phyloP scores from a whole-genome alignment of 768 basidiomycete genomes.

The Mycena pura region DNA sequence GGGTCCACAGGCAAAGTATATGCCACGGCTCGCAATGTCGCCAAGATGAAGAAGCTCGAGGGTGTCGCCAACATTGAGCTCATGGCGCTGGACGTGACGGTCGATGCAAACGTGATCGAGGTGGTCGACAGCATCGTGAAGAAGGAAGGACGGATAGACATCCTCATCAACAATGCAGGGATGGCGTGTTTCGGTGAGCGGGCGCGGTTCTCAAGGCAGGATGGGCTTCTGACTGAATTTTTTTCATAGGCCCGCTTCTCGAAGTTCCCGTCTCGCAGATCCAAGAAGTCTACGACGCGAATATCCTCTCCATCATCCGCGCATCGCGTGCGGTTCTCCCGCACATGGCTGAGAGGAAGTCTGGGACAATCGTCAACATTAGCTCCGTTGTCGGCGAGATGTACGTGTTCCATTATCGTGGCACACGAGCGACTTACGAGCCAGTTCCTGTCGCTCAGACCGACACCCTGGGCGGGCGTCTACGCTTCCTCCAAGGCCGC shows the following conservation, averaged over 20 bases:
- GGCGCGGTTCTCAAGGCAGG: too few species aligned
- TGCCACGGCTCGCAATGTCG: neutral
- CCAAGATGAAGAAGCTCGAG: neutral
- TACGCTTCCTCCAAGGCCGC: conserved; percentile 10
- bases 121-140: neutral
- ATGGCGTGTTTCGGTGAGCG: neutral
- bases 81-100: conserved; percentile 7
- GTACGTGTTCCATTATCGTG: neutral
- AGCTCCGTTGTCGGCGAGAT: conserved; percentile 8
- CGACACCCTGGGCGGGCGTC: conserved; percentile 6
- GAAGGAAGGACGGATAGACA: neutral
- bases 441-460: neutral
- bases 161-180: conserved; percentile 9
- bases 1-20: conserved; percentile 3
- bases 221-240: too few species aligned
- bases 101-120: neutral
- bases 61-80: neutral
- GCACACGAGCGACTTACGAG: neutral
- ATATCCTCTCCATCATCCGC: neutral
- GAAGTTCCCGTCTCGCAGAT: neutral
- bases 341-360: neutral
- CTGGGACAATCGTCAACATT: conserved; percentile 6
- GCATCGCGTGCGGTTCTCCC: neutral
- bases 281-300: neutral
- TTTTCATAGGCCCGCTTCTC: neutral